phyloP scores from a whole-genome alignment of 192 early-diverging fungal genomes.

The Pilobolus umbonatus region DNA sequence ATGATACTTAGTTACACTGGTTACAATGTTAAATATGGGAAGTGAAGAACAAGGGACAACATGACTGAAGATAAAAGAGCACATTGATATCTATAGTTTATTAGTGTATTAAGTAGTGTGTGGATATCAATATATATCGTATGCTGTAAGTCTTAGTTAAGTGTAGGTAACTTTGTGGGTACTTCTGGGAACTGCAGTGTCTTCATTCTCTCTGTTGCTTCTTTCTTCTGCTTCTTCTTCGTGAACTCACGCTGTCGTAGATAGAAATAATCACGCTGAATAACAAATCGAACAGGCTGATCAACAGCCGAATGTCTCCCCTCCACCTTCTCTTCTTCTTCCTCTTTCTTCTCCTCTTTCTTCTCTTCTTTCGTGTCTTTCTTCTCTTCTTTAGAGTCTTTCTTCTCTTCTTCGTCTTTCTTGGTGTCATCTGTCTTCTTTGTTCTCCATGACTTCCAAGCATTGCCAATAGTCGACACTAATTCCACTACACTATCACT shows the following conservation, averaged over 20 bases:
- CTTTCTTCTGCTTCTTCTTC: conserved; percentile 36
- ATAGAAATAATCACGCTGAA: conserved; percentile 47
- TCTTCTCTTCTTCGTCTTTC: conserved; percentile 15
- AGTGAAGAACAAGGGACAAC: too few relatives aligned
- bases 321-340: conserved; percentile 2
- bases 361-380: conserved; percentile 15
- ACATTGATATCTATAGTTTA: too few relatives aligned
- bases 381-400: neutral
- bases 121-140: too few relatives aligned
- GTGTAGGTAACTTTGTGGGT: conserved; percentile 25
- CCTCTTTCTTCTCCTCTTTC: conserved; percentile 16
- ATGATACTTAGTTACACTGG: too few relatives aligned
- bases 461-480: conserved; percentile 28
- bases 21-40: too few relatives aligned
- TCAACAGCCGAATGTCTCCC: neutral
- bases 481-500: conserved; percentile 33
- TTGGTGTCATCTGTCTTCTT: conserved; percentile 26
- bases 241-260: conserved; percentile 39
- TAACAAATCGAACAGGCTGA: conserved; percentile 36
- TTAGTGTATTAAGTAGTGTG: too few relatives aligned
- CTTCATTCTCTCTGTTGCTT: conserved; percentile 35
- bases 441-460: conserved; percentile 27
- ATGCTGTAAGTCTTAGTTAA: too few relatives aligned
- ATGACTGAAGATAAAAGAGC: too few relatives aligned
- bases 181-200: conserved; percentile 43